Evolutionary conservation across 176 grass and related monocot genomes (phyloP).

Genomic region (Avena sativa): DNA sequence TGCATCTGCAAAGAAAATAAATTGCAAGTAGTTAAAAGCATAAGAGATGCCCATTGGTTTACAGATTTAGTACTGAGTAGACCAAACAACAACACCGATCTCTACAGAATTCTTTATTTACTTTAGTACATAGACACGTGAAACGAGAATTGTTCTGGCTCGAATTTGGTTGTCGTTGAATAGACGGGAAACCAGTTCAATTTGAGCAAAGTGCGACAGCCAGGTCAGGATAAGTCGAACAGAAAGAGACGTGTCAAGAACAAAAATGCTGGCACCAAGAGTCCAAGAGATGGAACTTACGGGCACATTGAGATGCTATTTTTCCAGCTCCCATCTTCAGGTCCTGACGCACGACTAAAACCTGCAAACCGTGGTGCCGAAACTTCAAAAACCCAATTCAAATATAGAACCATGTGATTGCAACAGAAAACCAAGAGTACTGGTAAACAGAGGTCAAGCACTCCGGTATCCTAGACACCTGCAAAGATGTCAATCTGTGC

Average conservation of each 20-base stretch:
- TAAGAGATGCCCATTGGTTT: not conserved
- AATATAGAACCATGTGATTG: not conserved
- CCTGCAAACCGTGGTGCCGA: conserved; percentile 44
- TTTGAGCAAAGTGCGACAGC: not conserved
- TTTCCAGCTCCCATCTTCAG: conserved; percentile 93
- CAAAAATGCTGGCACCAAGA: not conserved
- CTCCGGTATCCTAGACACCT: not conserved
- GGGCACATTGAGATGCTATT: conserved; percentile 93
- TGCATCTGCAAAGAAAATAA: conserved; percentile 71
- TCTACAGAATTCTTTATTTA: not conserved
- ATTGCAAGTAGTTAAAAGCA: conserved; percentile 25
- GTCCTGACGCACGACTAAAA: conserved; percentile 89
- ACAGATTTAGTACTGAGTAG: not conserved
- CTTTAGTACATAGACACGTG: not conserved
- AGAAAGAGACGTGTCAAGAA: not conserved
- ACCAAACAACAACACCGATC: not conserved
- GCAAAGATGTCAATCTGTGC: not conserved
- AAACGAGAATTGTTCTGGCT: not conserved
- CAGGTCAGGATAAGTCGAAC: not conserved
- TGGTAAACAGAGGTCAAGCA: not conserved
- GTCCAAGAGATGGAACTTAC: conserved; percentile 46
- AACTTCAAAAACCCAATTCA: conserved; percentile 9
- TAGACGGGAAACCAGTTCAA: not conserved
- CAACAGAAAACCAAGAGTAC: not conserved
- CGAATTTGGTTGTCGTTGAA: not conserved